Percentiles rank a stretch among this genome's conserved stretches.
Evolutionary conservation across 768 basidiomycete species (phyloP).

Genomic region (Trametopsis cervina): DNA sequence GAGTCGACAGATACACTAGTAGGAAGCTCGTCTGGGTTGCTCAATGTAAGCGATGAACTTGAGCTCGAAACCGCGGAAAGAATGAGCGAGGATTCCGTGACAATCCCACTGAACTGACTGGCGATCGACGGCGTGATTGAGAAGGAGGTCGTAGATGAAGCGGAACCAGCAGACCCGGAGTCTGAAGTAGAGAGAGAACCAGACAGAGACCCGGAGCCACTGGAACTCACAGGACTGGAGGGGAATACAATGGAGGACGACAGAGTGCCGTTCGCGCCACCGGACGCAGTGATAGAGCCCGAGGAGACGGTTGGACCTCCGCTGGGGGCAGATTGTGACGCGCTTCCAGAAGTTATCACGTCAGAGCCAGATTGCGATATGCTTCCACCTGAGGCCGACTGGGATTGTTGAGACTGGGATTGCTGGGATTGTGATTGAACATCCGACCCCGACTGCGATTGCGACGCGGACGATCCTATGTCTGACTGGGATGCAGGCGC

Average conservation of each 20-base stretch:
- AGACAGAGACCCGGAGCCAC: constrained; percentile 5
- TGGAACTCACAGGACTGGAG: background rate
- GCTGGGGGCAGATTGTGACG: too few relatives aligned
- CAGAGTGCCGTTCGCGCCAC: constrained; percentile 19
- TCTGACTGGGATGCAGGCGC: too few relatives aligned
- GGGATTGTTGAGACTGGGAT: too few relatives aligned
- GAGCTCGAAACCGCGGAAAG: constrained; percentile 16
- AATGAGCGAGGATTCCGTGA: constrained; percentile 29
- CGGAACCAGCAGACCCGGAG: background rate
- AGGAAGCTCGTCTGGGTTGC: constrained; percentile 33
- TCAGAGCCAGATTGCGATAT: too few relatives aligned
- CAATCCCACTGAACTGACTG: constrained; percentile 28
- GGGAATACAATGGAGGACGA: constrained; percentile 11
- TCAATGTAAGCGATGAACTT: constrained; percentile 18
- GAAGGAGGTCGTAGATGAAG: constrained; percentile 11
- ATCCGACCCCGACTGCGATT: too few relatives aligned
- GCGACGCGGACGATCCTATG: too few relatives aligned
- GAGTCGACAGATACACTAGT: constrained; percentile 24
- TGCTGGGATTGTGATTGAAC: too few relatives aligned
- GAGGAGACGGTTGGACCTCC: too few relatives aligned
- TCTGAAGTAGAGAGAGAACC: constrained; percentile 12
- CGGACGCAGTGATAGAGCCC: constrained; percentile 9
- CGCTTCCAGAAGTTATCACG: too few relatives aligned
- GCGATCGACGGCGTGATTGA: constrained; percentile 22
- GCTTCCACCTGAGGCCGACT: too few relatives aligned